These are phyloP conservation scores for Pleomassaria siparia DNA, from an alignment of 2,329 filamentous ascomycete genomes.

Conservation along the genomic window DNA sequence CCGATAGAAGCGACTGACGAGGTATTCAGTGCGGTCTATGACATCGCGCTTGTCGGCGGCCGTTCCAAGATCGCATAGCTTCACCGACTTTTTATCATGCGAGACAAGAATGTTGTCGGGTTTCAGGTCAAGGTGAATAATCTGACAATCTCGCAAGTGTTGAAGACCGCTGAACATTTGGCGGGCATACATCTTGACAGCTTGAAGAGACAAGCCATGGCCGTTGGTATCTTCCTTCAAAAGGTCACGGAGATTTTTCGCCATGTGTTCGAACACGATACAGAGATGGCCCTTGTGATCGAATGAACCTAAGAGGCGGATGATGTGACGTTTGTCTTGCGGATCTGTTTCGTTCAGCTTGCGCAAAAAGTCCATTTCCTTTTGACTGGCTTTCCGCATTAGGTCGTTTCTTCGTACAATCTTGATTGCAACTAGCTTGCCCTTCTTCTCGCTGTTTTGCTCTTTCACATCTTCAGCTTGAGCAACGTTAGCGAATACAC, in stretches of 20 bases:
- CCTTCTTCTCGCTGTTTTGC: conserved; percentile 36
- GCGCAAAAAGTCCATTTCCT: conserved; percentile 89
- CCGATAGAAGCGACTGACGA: conserved; percentile 95
- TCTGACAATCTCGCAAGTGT: conserved; percentile 86
- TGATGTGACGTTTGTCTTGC: conserved; percentile 87
- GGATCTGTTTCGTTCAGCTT: conserved; percentile 84
- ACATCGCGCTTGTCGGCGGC: conserved; percentile 82
- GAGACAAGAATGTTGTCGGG: conserved; percentile 88
- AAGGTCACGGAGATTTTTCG: conserved; percentile 81
- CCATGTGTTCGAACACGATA: conserved; percentile 94
- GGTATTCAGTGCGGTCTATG: conserved; percentile 88
- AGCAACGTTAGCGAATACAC: conserved; percentile 97
- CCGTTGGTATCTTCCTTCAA: conserved; percentile 82
- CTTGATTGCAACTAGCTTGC: conserved; percentile 86
- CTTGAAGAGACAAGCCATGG: conserved; percentile 85
- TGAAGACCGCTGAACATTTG: conserved; percentile 91
- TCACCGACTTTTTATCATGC: conserved; percentile 67
- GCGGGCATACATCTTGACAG: conserved; percentile 84
- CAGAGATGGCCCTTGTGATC: conserved; percentile 95
- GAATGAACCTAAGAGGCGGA: conserved; percentile 83
- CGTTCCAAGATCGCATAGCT: conserved; percentile 96
- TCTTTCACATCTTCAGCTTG: conserved; percentile 70
- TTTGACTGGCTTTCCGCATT: conserved; percentile 87
- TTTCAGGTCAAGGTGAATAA: conserved; percentile 94
- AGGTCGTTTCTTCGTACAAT: conserved; percentile 97